Base-by-base conservation (phyloP, 768 basidiomycete genomes). In the Pholiota microspora region DNA sequence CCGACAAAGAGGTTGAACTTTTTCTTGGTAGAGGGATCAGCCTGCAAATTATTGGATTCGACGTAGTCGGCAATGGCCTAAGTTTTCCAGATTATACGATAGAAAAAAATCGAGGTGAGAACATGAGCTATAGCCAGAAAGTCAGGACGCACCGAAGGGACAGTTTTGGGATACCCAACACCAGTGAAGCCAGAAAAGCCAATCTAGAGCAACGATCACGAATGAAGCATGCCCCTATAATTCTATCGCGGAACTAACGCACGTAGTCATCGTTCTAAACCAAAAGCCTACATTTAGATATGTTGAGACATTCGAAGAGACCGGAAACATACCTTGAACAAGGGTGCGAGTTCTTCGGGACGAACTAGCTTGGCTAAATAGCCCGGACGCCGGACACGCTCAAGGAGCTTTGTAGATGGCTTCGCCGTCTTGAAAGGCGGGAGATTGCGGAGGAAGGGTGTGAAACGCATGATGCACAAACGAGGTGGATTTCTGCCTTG, bases 161-260 rank as follows among this genome's bases (percentile, higher is more conserved):
- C 70, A 3, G 62, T 64, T 57, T 79, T 78, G 23, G 78, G 78
- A 57, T 79, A 79, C 12, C 78, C 77, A 10, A 79, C 78, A 21
- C 78, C 78, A n/a, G 77, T 79, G 59, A 78, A 79, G 3, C 77
- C 78, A 34, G 76, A 77, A 74, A 76, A 79, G 29, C 77, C 78
- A 56, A 79, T 78, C 77, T 79, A 63, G 28, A 18, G 29, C 12
- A 16, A 9, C 5, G 40, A 27, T 29, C n/a, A 49, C 3, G 6
- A 34, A 13, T 32, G 32, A 50, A 25, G 28, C n/a, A n/a, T n/a
- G 13, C 15, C 25, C 0, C n/a, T 46, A 27, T 32, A 42, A 3
- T 31, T 10, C 16, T 21, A 4, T 2, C 4, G 40, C n/a, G 16
- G 8, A 8, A 42, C 38, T 40, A 49, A n/a, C 74, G 16, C 38